These are phyloP conservation scores for Talaromyces funiculosus DNA, from an alignment of 2,329 filamentous ascomycete species.

Conservation along the genomic window DNA sequence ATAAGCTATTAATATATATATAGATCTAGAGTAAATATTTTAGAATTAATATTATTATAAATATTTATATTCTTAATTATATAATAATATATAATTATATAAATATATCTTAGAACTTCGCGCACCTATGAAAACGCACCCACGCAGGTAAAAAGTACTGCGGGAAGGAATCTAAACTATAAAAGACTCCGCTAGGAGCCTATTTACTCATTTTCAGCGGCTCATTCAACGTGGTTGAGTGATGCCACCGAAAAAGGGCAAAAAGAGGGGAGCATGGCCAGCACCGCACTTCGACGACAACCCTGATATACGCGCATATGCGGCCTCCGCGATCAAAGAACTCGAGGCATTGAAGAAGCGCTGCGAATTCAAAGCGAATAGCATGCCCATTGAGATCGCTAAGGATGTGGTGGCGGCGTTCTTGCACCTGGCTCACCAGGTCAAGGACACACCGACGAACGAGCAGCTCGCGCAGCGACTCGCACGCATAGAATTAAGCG, in stretches of 20 bases:
- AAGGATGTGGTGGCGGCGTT: neutral
- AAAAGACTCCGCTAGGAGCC: neutral
- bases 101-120: neutral
- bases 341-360: neutral
- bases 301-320: neutral
- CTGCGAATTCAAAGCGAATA: neutral
- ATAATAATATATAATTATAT: neutral
- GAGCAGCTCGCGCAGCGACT: neutral
- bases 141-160: neutral
- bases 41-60: neutral
- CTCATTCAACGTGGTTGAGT: neutral
- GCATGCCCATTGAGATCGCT: neutral
- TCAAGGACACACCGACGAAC: neutral
- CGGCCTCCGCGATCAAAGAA: neutral
- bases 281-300: neutral
- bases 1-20: too few relatives aligned
- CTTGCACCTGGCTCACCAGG: neutral
- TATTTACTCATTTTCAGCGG: neutral
- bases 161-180: neutral
- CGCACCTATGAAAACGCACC: neutral
- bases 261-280: neutral
- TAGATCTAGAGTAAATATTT: neutral
- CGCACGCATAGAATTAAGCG: neutral
- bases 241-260: neutral
- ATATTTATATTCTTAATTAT: neutral